phyloP scores from a whole-genome alignment of 352 stramenopile genomes.

The Plasmopara halstedii region DNA sequence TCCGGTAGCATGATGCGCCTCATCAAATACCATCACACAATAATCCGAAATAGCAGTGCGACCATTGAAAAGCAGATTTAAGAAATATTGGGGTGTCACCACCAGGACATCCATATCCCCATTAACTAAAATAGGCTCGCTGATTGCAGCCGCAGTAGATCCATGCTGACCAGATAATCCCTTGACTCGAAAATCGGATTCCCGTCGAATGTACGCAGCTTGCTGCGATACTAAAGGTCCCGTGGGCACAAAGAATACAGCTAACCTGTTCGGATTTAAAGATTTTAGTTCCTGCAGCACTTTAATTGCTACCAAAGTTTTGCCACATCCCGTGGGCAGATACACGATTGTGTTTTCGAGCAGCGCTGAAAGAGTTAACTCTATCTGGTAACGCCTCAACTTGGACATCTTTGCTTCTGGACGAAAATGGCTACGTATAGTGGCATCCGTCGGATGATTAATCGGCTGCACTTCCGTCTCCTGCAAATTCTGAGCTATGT shows the following conservation, averaged over 20 bases:
- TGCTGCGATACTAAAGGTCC: conserved; percentile 71
- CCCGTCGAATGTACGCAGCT: conserved; percentile 54
- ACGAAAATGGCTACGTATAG: conserved; percentile 24
- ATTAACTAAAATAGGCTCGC: conserved; percentile 11
- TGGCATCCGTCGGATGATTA: conserved; percentile 21
- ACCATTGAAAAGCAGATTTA: conserved; percentile 41
- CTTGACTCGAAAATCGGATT: conserved; percentile 45
- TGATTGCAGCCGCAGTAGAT: conserved; percentile 1
- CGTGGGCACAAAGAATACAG: conserved; percentile 69
- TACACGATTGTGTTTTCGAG: conserved; percentile 79
- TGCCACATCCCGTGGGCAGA: conserved; percentile 66
- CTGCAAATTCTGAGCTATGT: background rate
- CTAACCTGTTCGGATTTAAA: conserved; percentile 44
- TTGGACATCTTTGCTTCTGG: conserved; percentile 35
- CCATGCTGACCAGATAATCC: conserved; percentile 54
- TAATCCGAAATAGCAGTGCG: conserved; percentile 43
- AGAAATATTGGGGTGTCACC: conserved; percentile 63
- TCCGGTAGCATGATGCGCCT: conserved; percentile 67
- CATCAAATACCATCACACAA: conserved; percentile 71
- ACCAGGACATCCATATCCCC: conserved; percentile 37
- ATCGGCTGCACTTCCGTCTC: conserved; percentile 7
- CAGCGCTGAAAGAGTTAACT: conserved; percentile 55
- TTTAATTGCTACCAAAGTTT: conserved; percentile 71
- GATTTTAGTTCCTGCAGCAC: conserved; percentile 56
- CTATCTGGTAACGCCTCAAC: conserved; percentile 58